These are phyloP conservation scores for Thraustochytrium striatum DNA, from an alignment of 352 stramenopile genomes.

Conservation along the genomic window DNA sequence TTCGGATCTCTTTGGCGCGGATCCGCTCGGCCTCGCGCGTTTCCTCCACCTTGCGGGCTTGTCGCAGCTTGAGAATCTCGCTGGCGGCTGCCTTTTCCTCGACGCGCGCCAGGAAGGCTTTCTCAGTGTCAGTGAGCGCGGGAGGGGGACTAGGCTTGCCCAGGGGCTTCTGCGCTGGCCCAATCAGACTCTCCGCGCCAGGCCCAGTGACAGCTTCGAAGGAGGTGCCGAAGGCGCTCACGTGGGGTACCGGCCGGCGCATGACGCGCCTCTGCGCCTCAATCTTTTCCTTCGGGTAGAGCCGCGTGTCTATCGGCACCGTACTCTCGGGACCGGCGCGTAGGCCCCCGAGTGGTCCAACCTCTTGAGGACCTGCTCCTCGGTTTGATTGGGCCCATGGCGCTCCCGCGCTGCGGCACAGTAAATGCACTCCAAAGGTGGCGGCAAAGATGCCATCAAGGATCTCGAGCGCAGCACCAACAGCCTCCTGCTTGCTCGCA, in stretches of 20 bases:
- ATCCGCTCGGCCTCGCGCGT: background rate
- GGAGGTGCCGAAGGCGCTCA: background rate
- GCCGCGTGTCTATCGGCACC: slow-evolving; percentile 1
- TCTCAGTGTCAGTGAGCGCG: background rate
- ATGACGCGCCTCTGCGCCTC: background rate
- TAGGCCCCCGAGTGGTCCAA: too few species aligned
- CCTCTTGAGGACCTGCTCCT: too few species aligned
- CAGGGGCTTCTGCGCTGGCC: too few species aligned
- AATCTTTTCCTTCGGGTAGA: slow-evolving; percentile 21
- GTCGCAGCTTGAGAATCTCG: background rate
- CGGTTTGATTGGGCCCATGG: too few species aligned
- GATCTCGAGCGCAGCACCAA: slow-evolving; percentile 4
- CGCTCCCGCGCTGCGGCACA: slow-evolving; percentile 4
- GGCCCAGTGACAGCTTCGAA: background rate
- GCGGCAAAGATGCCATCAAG: slow-evolving; percentile 17
- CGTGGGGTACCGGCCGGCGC: background rate
- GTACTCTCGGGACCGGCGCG: background rate
- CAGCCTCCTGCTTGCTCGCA: background rate
- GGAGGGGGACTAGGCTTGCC: too few species aligned
- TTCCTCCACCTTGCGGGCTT: background rate
- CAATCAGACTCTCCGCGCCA: background rate
- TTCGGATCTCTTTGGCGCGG: background rate
- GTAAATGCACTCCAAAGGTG: slow-evolving; percentile 32
- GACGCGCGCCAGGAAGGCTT: slow-evolving; percentile 26
- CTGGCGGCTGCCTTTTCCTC: slow-evolving; percentile 23